Evolutionary conservation across 257 asterid species (phyloP).

Genomic region (Nicotiana knightiana): DNA sequence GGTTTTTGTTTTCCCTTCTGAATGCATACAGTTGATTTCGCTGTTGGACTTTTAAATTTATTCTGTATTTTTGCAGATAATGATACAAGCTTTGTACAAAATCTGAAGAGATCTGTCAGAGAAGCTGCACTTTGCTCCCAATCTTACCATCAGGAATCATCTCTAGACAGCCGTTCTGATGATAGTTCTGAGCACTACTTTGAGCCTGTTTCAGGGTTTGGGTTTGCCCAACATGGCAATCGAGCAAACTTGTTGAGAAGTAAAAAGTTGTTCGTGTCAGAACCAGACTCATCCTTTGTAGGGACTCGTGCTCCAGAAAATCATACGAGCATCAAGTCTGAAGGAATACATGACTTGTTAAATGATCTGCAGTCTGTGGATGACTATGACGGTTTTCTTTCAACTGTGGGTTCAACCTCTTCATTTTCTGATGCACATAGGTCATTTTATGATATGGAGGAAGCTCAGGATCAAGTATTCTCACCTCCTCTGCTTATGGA

Average conservation of each 20-base stretch:
- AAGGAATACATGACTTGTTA: conserved; percentile 49
- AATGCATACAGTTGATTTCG: conserved; percentile 9
- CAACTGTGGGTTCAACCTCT: conserved; percentile 71
- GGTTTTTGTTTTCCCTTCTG: conserved; percentile 41
- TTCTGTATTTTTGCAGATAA: conserved; percentile 49
- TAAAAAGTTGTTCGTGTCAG: conserved; percentile 51
- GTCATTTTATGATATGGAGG: conserved; percentile 75
- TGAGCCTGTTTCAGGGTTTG: conserved; percentile 69
- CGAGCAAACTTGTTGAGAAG: conserved; percentile 42
- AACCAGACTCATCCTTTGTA: conserved; percentile 53
- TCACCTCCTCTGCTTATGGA: conserved; percentile 96
- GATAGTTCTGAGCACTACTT: conserved; percentile 89
- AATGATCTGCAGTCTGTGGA: conserved; percentile 70
- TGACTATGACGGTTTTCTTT: conserved; percentile 73
- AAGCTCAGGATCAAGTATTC: conserved; percentile 76
- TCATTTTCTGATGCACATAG: conserved; percentile 66
- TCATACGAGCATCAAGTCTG: conserved; percentile 50
- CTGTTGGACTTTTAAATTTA: not conserved
- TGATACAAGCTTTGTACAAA: conserved; percentile 59
- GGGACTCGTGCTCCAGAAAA: conserved; percentile 36
- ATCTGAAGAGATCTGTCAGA: conserved; percentile 88
- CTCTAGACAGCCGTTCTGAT: conserved; percentile 79
- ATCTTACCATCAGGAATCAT: conserved; percentile 52
- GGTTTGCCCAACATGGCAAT: conserved; percentile 58
- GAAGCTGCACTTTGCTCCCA: conserved; percentile 83